Base-by-base conservation (phyloP, 139 green algal genomes). In the Yamagishiella unicocca region DNA sequence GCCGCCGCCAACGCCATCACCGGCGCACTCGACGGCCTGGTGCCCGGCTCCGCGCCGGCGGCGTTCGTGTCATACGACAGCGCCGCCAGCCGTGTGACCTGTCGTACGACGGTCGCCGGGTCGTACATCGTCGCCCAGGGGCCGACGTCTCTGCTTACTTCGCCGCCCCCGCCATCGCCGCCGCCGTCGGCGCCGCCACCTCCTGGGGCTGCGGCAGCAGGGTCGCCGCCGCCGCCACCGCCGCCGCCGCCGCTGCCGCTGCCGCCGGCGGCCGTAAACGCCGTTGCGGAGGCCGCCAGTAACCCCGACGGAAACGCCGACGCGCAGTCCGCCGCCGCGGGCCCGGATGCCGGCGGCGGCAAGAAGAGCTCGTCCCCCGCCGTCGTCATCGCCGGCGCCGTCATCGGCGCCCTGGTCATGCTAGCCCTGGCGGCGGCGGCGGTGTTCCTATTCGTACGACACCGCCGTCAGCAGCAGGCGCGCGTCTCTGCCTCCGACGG, bases 101-200 rank as follows among this genome's bases (percentile, higher is more conserved):
- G 76, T 54, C 55, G 54, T 12, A 29, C n/a, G 1, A 21, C 37
- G 33, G 37, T 38, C 54, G 14, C 54, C 1, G 76, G 76, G 0
- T 38, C 5, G 21, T 72, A 42, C 76, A 5, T 83, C 8, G 54
- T 83, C 1, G 76, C 54, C 1, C 76, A 83, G 54, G 76, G 76
- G 25, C 40, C 70, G 12, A 25, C 33, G 5, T 45, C 8, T 4
- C 31, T 25, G 66, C 22, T n/a, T 33, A 1, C 66, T 4, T 35
- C 31, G 7, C 4, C 33, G 66, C 17, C 19, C 64, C 10, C 25
- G 19, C 64, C 64, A 29, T n/a, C 37, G 66, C 22, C 62, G 66
- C 4, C 66, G 31, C 66, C 31, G 7, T 4, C 33, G 66, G 33
- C 19, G 27, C 10, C 25, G 19, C 64, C 64, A 29, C 25, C 25